Conservation (phyloP, 306 rosid species). For the Gillenia trifoliata region DNA sequence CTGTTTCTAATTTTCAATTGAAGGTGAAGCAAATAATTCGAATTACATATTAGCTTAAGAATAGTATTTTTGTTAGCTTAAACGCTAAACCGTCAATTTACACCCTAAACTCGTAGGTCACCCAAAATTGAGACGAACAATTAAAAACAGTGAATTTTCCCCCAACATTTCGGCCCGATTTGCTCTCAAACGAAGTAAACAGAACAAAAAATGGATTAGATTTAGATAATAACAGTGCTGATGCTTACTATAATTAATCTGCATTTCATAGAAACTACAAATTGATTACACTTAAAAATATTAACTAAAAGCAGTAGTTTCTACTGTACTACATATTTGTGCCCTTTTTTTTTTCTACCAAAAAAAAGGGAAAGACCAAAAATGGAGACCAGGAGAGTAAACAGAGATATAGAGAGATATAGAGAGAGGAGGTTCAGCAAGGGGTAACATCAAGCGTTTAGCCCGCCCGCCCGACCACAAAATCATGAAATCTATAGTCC, state of each 20-base stretch:
- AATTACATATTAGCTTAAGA: no score
- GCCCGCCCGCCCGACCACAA: constrained; percentile 40
- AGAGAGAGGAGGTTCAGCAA: not conserved
- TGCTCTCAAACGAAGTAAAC: no score
- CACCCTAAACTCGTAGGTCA: no score
- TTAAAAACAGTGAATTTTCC: no score
- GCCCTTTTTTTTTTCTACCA: not conserved
- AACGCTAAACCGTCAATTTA: no score
- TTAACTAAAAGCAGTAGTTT: not conserved
- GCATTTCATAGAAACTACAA: not conserved
- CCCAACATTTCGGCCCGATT: no score
- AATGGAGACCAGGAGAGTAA: not conserved
- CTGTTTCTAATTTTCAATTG: no score
- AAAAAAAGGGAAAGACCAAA: not conserved
- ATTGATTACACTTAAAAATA: not conserved
- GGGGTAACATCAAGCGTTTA: constrained; percentile 8
- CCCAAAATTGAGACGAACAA: no score
- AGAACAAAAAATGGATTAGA: no score
- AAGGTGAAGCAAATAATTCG: no score
- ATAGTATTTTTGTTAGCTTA: no score
- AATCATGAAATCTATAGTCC: constrained; percentile 18
- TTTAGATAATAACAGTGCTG: not conserved
- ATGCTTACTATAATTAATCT: not conserved
- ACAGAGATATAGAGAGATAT: no score
- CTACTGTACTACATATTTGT: not conserved